phyloP scores from a whole-genome alignment of 257 asterid species.

The Rhazya stricta region DNA sequence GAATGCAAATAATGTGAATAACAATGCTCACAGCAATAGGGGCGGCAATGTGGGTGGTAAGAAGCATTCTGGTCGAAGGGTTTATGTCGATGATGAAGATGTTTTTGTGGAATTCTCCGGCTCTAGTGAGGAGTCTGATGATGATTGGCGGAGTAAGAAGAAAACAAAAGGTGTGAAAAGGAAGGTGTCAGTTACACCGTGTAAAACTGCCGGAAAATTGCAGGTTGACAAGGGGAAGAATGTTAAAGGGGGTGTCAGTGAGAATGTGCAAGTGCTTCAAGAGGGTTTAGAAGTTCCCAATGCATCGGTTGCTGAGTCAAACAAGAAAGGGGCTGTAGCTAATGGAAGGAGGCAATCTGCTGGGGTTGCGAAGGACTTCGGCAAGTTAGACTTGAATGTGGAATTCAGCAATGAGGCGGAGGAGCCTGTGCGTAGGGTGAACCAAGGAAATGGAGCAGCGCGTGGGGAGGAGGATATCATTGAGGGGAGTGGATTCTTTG shows the following conservation, averaged over 20 bases:
- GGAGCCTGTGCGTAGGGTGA: conserved; percentile 57
- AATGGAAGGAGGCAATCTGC: conserved; percentile 65
- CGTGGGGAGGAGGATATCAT: conserved; percentile 77
- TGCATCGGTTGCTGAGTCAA: conserved; percentile 35
- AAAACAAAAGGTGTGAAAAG: conserved; percentile 17
- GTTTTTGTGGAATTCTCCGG: conserved; percentile 62
- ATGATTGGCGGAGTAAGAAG: conserved; percentile 48
- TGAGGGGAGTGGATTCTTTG: conserved; percentile 87
- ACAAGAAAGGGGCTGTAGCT: conserved; percentile 38
- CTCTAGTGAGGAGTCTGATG: conserved; percentile 60
- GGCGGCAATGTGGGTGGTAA: conserved; percentile 25
- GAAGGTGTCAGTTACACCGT: conserved; percentile 19
- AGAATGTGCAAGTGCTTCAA: conserved; percentile 32
- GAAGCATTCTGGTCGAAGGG: conserved; percentile 47
- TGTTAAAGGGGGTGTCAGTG: conserved; percentile 22
- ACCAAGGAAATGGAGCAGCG: conserved; percentile 50
- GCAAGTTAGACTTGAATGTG: conserved; percentile 87
- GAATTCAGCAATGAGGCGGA: conserved; percentile 83
- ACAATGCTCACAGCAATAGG: conserved; percentile 14
- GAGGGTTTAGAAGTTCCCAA: conserved; percentile 37
- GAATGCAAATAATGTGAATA: conserved; percentile 21
- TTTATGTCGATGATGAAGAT: conserved; percentile 61
- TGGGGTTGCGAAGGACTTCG: conserved; percentile 60
- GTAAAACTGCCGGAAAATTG: conserved; percentile 36
- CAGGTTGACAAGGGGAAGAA: conserved; percentile 52